These are phyloP conservation scores for Paracamarosporium sp. DNA, from an alignment of 2,329 filamentous ascomycete genomes.

Conservation along the genomic window DNA sequence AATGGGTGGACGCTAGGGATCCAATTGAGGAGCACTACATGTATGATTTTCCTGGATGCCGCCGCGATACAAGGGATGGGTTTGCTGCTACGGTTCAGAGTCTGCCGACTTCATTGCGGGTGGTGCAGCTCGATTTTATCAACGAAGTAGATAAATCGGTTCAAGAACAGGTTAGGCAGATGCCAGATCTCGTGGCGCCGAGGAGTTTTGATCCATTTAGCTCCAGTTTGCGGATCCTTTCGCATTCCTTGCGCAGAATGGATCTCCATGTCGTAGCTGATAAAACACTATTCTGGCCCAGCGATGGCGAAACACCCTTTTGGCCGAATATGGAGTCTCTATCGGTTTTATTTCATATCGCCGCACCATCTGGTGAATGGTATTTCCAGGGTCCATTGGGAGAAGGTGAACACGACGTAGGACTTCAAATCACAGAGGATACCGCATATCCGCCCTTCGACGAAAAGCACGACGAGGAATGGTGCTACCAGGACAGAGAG, in stretches of 20 bases:
- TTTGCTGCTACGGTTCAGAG: background rate
- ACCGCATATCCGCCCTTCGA: background rate
- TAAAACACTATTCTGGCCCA: slow-evolving; percentile 3
- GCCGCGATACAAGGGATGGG: background rate
- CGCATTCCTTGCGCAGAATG: background rate
- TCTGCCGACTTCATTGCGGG: background rate
- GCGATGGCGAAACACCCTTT: background rate
- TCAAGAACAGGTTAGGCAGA: background rate
- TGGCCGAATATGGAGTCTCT: background rate
- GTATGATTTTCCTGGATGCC: background rate
- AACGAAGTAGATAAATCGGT: background rate
- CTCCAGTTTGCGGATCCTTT: slow-evolving; percentile 1
- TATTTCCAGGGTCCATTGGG: background rate
- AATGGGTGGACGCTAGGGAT: background rate
- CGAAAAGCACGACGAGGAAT: background rate
- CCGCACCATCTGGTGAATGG: background rate
- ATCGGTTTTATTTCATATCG: background rate
- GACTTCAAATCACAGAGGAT: background rate
- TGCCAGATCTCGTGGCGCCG: background rate
- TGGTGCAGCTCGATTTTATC: background rate
- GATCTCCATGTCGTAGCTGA: slow-evolving; percentile 3
- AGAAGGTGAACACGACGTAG: too few species aligned
- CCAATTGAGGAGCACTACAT: background rate
- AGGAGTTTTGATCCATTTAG: background rate
- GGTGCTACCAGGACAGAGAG: background rate